A percentile compares a stretch with the other conserved stretches of the same genome.
Conservation (phyloP, 2,329 filamentous ascomycete genomes). For the Aspergillus vadensis region DNA sequence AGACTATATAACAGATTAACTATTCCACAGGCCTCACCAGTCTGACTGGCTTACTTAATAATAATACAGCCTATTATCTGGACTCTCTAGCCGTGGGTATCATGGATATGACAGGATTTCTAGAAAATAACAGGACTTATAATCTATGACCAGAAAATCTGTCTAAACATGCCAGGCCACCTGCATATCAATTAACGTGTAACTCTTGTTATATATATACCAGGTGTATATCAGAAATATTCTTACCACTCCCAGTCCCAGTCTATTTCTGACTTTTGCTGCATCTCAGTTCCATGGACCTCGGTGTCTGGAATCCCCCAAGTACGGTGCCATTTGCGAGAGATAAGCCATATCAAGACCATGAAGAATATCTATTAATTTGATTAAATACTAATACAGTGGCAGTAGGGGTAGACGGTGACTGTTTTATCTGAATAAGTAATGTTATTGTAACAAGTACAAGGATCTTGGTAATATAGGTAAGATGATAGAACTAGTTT, state of each 20-base stretch:
- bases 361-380: conserved; percentile 57
- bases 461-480: no score
- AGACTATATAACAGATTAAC: conserved; percentile 46
- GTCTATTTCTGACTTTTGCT: conserved; percentile 41
- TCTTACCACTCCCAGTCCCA: conserved; percentile 65
- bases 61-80: conserved; percentile 62
- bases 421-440: no score
- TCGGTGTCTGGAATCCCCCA: conserved; percentile 54
- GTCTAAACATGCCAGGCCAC: conserved; percentile 36
- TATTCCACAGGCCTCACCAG: no score
- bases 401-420: no score
- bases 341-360: conserved; percentile 63
- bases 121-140: conserved; percentile 51
- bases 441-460: no score
- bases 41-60: no score
- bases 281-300: conserved; percentile 51
- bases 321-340: conserved; percentile 64
- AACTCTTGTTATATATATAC: no score
- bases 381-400: background rate
- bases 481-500: no score
- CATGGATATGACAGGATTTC: conserved; percentile 61
- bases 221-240: no score
- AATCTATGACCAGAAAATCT: conserved; percentile 26
- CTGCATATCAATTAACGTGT: no score
- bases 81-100: conserved; percentile 67